These are phyloP conservation scores for Saccharomyces hybrid DNA, from an alignment of 1,139 yeast species.

Conservation along the genomic window DNA sequence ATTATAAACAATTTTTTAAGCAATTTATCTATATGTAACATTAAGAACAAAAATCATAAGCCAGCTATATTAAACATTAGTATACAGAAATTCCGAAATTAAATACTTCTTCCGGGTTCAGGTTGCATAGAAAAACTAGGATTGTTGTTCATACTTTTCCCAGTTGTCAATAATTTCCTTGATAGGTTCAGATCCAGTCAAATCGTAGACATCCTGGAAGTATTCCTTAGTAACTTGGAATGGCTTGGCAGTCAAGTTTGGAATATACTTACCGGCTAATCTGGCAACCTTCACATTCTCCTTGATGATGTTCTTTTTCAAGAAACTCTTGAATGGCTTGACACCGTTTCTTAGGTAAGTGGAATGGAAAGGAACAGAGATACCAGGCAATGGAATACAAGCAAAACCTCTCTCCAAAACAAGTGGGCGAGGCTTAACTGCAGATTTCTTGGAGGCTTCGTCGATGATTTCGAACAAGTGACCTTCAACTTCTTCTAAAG, in stretches of 20 bases:
- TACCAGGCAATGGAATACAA: constrained; percentile 95
- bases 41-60: background rate
- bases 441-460: constrained; percentile 73
- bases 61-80: background rate
- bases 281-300: constrained; percentile 92
- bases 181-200: constrained; percentile 87
- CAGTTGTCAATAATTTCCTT: constrained; percentile 87
- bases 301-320: constrained; percentile 90
- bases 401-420: constrained; percentile 97
- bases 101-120: background rate
- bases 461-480: constrained; percentile 80
- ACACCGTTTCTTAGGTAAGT: constrained; percentile 96
- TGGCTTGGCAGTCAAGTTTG: constrained; percentile 97
- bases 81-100: background rate
- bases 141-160: constrained; percentile 57
- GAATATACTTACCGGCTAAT: constrained; percentile 90
- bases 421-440: constrained; percentile 90
- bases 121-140: background rate
- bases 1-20: background rate
- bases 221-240: constrained; percentile 92
- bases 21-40: background rate
- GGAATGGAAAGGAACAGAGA: constrained; percentile 98
- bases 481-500: constrained; percentile 79
- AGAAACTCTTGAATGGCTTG: constrained; percentile 96
- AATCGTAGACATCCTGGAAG: constrained; percentile 87